A percentile compares a stretch with the other conserved stretches of the same genome.
These are phyloP conservation scores for Plasmopara viticola DNA, from an alignment of 352 stramenopile genomes.

Conservation along the genomic window DNA sequence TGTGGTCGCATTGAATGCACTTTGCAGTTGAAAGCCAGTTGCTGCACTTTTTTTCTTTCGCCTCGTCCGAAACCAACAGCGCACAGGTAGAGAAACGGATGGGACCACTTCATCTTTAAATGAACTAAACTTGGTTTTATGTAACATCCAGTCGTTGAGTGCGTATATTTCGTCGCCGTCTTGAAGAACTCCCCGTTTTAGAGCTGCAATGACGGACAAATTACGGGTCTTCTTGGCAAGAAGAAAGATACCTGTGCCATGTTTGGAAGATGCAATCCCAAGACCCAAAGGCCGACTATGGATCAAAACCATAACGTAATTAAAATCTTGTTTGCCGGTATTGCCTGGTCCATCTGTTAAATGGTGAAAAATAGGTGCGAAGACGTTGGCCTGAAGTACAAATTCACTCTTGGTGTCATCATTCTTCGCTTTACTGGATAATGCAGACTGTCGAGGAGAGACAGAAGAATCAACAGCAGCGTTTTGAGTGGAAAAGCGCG, in stretches of 20 bases:
- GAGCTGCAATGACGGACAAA: conserved; percentile 29
- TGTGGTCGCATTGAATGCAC: not conserved
- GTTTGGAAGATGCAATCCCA: conserved; percentile 22
- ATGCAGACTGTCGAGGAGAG: not conserved
- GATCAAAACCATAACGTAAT: conserved; percentile 63
- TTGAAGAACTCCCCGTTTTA: conserved; percentile 45
- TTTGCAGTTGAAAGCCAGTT: not conserved
- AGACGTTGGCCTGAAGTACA: conserved; percentile 30
- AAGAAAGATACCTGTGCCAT: conserved; percentile 22
- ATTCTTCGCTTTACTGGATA: conserved; percentile 4
- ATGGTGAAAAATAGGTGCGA: conserved; percentile 26
- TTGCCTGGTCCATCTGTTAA: conserved; percentile 15
- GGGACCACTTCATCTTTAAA: conserved; percentile 36
- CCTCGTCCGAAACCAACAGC: conserved; percentile 56
- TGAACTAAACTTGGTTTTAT: conserved; percentile 16
- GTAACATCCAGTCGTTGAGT: conserved; percentile 48
- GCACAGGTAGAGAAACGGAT: conserved; percentile 29
- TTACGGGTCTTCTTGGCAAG: conserved; percentile 31
- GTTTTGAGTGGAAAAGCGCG: not conserved
- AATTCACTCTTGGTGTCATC: conserved; percentile 3
- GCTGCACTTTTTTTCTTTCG: conserved; percentile 15
- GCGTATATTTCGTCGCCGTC: conserved; percentile 59
- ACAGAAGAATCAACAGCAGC: conserved; percentile 1
- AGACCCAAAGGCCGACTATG: conserved; percentile 49
- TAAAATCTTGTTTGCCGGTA: conserved; percentile 25